Base-by-base conservation (phyloP, 768 basidiomycete species). In the Xerocomellus chrysenteron region DNA sequence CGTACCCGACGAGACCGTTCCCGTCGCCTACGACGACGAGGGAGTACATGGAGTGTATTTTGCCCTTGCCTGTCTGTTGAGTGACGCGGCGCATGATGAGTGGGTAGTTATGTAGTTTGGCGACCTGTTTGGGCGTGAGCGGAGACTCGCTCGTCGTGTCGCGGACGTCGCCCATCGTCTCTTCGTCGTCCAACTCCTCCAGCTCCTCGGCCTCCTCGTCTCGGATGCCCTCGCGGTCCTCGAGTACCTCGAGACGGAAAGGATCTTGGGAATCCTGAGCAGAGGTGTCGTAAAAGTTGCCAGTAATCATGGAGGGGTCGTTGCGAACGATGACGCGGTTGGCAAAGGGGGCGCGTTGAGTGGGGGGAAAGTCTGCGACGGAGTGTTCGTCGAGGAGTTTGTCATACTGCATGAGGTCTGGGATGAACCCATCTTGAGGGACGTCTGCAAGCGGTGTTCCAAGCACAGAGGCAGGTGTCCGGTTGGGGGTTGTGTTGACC, bases 31-130 rank as follows among this genome's bases (percentile, higher is more conserved):
- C 84, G 57, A 94, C 82, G 60, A 86, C 81, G 60, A 90, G 80
- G 39, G 76, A 75, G 50, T 83, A 82, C 50, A 79, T 71, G 17
- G 84, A 80, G 28, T 81, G 78, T 58, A 90, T 88, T 68, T 93
- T 96, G 14, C 97, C 97, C 74, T 98, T 98, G 54, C 89, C 87
- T 0, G 94, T 98, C 80, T 98, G 95, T 58, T 92, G 88, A 5
- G 84, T 84, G 63, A 95, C 87, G 41, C 84, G 75, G 7, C 86
- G 81, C 59, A 57, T 61, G 58, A 83, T 57, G 55, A 82, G 71
- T 0, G 76, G 60, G 58, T 77, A 79, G 21, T 70, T 59, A 60
- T 79, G 74, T 32, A 81, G 65, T 30, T 67, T 65, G n/a, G 63
- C 54, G 49, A 73, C 57, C 26, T 76, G 67, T 14, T 39, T 14